Percentiles rank a stretch among this genome's conserved stretches.
Conservation (phyloP, 2,329 filamentous ascomycete genomes). For the Lithohypha guttulata region DNA sequence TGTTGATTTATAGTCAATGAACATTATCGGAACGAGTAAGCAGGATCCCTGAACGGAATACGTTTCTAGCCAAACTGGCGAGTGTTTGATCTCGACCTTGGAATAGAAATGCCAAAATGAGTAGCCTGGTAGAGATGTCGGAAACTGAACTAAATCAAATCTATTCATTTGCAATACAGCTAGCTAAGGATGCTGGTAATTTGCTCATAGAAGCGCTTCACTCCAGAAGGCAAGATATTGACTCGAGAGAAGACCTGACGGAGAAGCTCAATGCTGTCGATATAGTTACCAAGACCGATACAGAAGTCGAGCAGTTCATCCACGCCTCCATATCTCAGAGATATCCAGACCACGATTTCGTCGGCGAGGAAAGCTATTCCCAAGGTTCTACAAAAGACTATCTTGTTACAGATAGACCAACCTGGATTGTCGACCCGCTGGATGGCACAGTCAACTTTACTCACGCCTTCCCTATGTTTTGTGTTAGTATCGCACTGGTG, state of each 20-base stretch:
- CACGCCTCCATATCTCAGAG: slow-evolving; percentile 45
- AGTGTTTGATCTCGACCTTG: too few relatives aligned
- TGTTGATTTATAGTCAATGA: too few relatives aligned
- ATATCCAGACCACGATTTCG: slow-evolving; percentile 62
- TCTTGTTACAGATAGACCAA: slow-evolving; percentile 52
- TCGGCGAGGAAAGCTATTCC: slow-evolving; percentile 68
- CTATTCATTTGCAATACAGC: slow-evolving; percentile 58
- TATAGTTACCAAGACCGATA: slow-evolving; percentile 1
- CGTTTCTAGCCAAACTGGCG: too few relatives aligned
- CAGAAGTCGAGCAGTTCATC: slow-evolving; percentile 64
- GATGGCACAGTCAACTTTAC: slow-evolving; percentile 75
- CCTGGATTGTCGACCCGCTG: slow-evolving; percentile 67
- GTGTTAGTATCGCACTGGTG: slow-evolving; percentile 63
- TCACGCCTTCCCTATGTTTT: slow-evolving; percentile 72
- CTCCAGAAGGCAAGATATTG: slow-evolving; percentile 35
- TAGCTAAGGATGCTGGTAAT: slow-evolving; percentile 59
- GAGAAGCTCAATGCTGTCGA: slow-evolving; percentile 48
- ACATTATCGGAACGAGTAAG: too few relatives aligned
- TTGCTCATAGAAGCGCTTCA: slow-evolving; percentile 56
- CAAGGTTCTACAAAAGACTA: slow-evolving; percentile 57
- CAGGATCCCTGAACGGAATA: too few relatives aligned
- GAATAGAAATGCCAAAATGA: too few relatives aligned
- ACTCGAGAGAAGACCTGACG: slow-evolving; percentile 26
- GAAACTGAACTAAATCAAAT: slow-evolving; percentile 49
- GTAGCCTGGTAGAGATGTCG: slow-evolving; percentile 6